Conservation (phyloP, 2,329 filamentous ascomycete species). For the Exophiala spinifera region DNA sequence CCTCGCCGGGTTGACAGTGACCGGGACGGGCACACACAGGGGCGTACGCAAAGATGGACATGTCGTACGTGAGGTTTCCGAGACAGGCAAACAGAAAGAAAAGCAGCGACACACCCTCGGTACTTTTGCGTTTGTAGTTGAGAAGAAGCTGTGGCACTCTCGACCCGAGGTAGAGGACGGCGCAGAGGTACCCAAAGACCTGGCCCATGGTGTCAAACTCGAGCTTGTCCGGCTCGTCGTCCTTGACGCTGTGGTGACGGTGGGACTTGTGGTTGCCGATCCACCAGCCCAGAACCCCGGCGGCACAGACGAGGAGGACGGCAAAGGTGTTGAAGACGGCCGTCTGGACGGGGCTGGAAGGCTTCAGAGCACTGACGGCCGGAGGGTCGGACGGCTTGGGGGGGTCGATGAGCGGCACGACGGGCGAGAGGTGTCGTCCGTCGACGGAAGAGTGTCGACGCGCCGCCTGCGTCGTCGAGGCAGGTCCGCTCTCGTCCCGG, state of each 20-base stretch:
- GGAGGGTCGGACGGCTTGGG: slow-evolving; percentile 34
- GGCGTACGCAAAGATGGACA: slow-evolving; percentile 87
- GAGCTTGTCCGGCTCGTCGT: slow-evolving; percentile 48
- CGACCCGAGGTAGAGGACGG: slow-evolving; percentile 81
- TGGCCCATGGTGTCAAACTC: slow-evolving; percentile 77
- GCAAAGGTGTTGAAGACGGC: slow-evolving; percentile 71
- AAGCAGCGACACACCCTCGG: slow-evolving; percentile 86
- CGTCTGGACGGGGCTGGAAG: slow-evolving; percentile 44
- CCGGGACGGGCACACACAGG: slow-evolving; percentile 57
- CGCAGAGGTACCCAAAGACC: slow-evolving; percentile 90
- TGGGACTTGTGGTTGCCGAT: slow-evolving; percentile 51
- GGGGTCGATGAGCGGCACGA: slow-evolving; percentile 69
- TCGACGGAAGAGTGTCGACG: slow-evolving; percentile 57
- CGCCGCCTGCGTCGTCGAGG: slow-evolving; percentile 31
- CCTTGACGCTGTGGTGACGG: slow-evolving; percentile 33
- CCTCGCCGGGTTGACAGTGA: slow-evolving; percentile 65
- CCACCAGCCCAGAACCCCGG: slow-evolving; percentile 84
- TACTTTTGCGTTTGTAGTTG: slow-evolving; percentile 88
- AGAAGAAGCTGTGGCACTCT: slow-evolving; percentile 86
- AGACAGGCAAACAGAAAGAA: slow-evolving; percentile 97
- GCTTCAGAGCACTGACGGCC: slow-evolving; percentile 31
- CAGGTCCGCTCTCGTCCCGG: slow-evolving; percentile 16
- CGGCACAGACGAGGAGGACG: slow-evolving; percentile 76
- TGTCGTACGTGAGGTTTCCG: slow-evolving; percentile 88
- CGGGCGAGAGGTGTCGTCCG: slow-evolving; percentile 71